Evolutionary conservation across 2,329 filamentous ascomycete species (phyloP), one percentile per base, ranked within the genome.

Genomic region (Rhytidhysteron rufulum): DNA sequence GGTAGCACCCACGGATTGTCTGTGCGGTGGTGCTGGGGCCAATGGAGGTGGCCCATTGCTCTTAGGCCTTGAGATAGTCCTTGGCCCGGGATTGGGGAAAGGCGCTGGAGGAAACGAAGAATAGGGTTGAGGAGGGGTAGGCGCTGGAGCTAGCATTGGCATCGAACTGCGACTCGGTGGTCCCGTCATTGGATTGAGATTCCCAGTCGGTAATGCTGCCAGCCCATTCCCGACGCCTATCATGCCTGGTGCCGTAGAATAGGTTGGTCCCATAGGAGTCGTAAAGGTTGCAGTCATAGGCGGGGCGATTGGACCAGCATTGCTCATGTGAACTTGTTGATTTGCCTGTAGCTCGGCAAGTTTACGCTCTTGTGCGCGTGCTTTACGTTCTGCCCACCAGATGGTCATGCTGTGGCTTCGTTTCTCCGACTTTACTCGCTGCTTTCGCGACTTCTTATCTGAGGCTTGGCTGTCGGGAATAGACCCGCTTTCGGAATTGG

Each of bases 361-460:
- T 37, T 64, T 61, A 17, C 58, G 54, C 39, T 61, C 55, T 7
- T 42, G 42, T 29, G 38, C 39, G 18, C 59, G 57, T 2, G 63
- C 65, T 43, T 71, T 71, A 6, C 68, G 59, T 43, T 67, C 63
- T 2, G 67, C 67, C 68, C 68, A 71, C 68, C 68, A 71, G n/a
- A 65, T 61, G 2, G 66, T 69, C 68, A 71, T 70, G 9, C 62
- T 67, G 34, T 67, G 58, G 36, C 63, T 67, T 11, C 68, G 58
- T 48, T 70, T 71, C 44, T 70, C 67, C 25, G 64, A 68, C 46
- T 69, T 69, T 15, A 68, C 65, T 19, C 60, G 58, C 20, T 58
- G 60, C 42, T 65, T 65, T 19, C 56, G 52, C n/a, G n/a, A n/a
- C 43, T 56, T 53, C n/a, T 58, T 56, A 1, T 50, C 51, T 19